These are phyloP conservation scores for Yamadazyma sp. DNA, from an alignment of 1,139 yeast species.

Conservation along the genomic window DNA sequence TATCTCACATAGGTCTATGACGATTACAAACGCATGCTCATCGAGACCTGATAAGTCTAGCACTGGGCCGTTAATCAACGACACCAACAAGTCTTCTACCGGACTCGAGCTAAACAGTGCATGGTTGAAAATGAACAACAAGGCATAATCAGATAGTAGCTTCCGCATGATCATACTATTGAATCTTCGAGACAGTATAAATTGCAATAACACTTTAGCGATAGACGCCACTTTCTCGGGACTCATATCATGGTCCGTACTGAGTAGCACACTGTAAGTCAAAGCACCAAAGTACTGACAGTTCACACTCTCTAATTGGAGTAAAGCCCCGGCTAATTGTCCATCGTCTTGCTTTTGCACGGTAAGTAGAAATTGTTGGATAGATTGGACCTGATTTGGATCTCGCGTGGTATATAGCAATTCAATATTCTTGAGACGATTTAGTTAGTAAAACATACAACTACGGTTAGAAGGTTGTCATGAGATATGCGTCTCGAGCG, in stretches of 20 bases:
- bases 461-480: too few species aligned
- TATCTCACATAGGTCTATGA: slow-evolving; percentile 44
- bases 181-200: slow-evolving; percentile 1
- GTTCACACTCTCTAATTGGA: slow-evolving; percentile 40
- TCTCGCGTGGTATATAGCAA: slow-evolving; percentile 42
- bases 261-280: slow-evolving; percentile 60
- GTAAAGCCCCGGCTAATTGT: slow-evolving; percentile 48
- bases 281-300: slow-evolving; percentile 74
- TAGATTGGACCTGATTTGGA: slow-evolving; percentile 40
- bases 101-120: slow-evolving; percentile 16
- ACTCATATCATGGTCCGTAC: slow-evolving; percentile 26
- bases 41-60: slow-evolving; percentile 5
- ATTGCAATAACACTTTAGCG: slow-evolving; percentile 1
- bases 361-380: slow-evolving; percentile 53
- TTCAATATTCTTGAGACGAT: slow-evolving; percentile 35
- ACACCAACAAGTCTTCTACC: slow-evolving; percentile 8
- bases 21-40: slow-evolving; percentile 11
- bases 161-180: slow-evolving; percentile 31
- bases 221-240: slow-evolving; percentile 5
- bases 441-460: slow-evolving; percentile 10
- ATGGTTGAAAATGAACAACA: slow-evolving; percentile 43
- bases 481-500: too few species aligned
- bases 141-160: slow-evolving; percentile 52
- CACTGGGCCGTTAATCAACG: slow-evolving; percentile 1
- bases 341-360: slow-evolving; percentile 58